Conservation (phyloP, 148 eudicot genomes). For the Rhododendron simsii region DNA sequence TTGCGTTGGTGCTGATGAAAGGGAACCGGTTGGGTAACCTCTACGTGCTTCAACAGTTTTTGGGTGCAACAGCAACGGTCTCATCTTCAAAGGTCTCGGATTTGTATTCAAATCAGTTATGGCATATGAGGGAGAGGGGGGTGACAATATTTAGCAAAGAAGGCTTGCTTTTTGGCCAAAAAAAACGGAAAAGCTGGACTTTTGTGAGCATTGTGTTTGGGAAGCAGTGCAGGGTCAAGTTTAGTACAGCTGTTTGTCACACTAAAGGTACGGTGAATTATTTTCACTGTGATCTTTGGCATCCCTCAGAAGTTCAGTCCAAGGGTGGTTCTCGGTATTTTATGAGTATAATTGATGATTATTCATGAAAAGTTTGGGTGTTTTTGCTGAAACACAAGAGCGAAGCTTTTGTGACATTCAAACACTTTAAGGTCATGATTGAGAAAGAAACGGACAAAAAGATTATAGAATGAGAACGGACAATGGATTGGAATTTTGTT, state of each 20-base stretch:
- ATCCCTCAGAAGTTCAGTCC: neutral
- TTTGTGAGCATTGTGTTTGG: slow-evolving; percentile 10
- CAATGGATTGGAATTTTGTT: neutral
- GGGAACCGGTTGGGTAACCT: neutral
- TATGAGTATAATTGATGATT: slow-evolving; percentile 14
- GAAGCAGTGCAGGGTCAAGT: slow-evolving; percentile 1
- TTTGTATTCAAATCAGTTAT: neutral
- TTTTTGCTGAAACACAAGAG: slow-evolving; percentile 1
- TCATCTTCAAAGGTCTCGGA: neutral
- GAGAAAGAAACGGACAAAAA: slow-evolving; percentile 7
- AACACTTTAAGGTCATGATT: slow-evolving; percentile 7
- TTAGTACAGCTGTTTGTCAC: neutral
- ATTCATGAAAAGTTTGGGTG: slow-evolving; percentile 3
- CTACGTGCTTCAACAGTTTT: neutral
- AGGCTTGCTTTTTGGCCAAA: neutral
- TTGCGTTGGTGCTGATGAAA: neutral
- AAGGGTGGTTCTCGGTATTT: neutral
- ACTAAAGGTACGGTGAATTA: neutral
- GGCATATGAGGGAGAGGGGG: slow-evolving; percentile 14
- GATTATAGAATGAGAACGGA: neutral
- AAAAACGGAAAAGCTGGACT: neutral
- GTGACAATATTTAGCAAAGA: neutral
- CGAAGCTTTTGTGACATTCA: neutral
- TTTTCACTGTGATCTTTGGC: slow-evolving; percentile 10
- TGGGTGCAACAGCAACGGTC: neutral